Percentiles rank a stretch among this genome's conserved stretches.
phyloP scores from a whole-genome alignment of 2,329 filamentous ascomycete genomes.

The Paraconiothyrium brasiliense region DNA sequence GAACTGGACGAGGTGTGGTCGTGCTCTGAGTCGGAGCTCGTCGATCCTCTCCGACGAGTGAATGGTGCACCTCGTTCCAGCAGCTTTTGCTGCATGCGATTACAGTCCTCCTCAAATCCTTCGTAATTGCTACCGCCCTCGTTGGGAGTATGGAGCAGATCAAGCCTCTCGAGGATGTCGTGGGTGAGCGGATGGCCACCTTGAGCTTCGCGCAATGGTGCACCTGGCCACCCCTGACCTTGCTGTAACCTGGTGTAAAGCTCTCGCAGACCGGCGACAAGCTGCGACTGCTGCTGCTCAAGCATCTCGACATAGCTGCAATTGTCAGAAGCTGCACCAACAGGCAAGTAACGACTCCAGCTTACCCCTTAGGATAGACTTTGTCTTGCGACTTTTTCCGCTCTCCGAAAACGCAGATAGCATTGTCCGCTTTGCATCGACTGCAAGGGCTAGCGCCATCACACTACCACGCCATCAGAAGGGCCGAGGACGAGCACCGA shows the following conservation, averaged over 20 bases:
- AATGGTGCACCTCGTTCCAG: constrained; percentile 62
- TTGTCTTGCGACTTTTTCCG: constrained; percentile 73
- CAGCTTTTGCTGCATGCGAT: constrained; percentile 64
- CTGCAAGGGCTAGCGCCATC: constrained; percentile 70
- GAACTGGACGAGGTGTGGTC: constrained; percentile 54
- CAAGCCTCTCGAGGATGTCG: constrained; percentile 68
- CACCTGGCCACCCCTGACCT: constrained; percentile 66
- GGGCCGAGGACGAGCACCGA: neutral
- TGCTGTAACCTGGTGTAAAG: constrained; percentile 64
- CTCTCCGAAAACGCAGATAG: constrained; percentile 72
- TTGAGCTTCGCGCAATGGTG: constrained; percentile 60
- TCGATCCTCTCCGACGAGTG: constrained; percentile 63
- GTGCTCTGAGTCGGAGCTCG: constrained; percentile 67
- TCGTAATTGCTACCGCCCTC: constrained; percentile 58
- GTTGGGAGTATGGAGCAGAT: constrained; percentile 62
- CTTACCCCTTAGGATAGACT: constrained; percentile 73
- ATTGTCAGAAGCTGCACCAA: constrained; percentile 20
- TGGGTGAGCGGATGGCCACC: constrained; percentile 69
- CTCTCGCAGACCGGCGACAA: constrained; percentile 69
- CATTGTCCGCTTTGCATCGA: constrained; percentile 70
- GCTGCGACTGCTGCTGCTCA: constrained; percentile 70
- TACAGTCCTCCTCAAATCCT: constrained; percentile 67
- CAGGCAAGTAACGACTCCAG: constrained; percentile 9
- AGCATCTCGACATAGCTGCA: constrained; percentile 71
- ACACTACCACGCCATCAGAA: constrained; percentile 54